Evolutionary conservation across 2,329 filamentous ascomycete genomes (phyloP), one percentile per base, ranked within the genome.

Genomic region (Neonectria punicea): DNA sequence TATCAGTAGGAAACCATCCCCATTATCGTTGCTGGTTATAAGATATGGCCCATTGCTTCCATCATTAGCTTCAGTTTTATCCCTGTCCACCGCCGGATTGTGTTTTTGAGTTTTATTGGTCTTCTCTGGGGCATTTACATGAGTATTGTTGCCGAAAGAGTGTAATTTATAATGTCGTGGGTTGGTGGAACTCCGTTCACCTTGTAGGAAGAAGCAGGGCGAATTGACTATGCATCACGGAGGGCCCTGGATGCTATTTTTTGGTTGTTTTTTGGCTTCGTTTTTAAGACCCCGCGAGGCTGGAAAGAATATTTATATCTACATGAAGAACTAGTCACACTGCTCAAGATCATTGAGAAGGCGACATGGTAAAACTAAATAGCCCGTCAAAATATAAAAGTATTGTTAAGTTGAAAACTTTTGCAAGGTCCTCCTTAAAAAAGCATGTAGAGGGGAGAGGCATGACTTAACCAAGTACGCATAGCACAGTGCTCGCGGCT

Each of bases 51-150:
- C 0, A 76, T 85, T 51, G 84, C 83, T 1, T 85, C 83, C 41
- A 80, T 86, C 62, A 78, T 86, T 60, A 85, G 83, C 71, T 86
- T 86, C 69, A 81, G 75, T 61, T 83, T 81, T 49, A 75, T 86
- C 4, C 83, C 83, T 0, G 83, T 85, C n/a, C 81, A 85, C 57
- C 78, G 78, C 49, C 78, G 84, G 39, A 82, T 86, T 60, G 80
- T 85, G 39, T 86, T 85, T 70, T 76, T 85, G 53, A 84, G 81
- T 66, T 81, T 84, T 58, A 73, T 85, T 18, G 83, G 83, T 1
- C 72, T 86, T 22, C 66, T 85, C 5, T 86, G 83, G 84, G 84
- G 84, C 9, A 81, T 85, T 34, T 86, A 85, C 71, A 83, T 85
- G 81, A 84, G 82, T 63, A 70, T 85, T 34, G 79, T 85, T 9